A percentile compares a stretch with the other conserved stretches of the same genome.
Conservation (phyloP, 345 rosid genomes). For the Punica granatum region DNA sequence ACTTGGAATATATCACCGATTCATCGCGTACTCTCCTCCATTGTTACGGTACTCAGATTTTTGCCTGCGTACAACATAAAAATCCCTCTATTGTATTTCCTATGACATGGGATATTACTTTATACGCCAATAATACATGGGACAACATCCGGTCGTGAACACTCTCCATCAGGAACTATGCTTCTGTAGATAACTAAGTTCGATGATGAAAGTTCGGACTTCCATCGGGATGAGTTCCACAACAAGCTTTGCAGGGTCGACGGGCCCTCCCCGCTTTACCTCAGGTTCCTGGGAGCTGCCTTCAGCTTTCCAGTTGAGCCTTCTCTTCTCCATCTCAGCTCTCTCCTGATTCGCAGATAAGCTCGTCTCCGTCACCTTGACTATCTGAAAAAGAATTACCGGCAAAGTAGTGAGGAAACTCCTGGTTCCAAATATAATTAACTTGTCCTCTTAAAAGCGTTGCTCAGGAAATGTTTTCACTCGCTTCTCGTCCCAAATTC, state of each 20-base stretch:
- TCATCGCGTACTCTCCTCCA: no score
- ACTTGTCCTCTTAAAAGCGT: not conserved
- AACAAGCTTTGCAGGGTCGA: conserved; percentile 51
- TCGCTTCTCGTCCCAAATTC: not conserved
- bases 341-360: conserved; percentile 88
- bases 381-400: conserved; percentile 35
- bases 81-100: no score
- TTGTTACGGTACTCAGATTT: no score
- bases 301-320: conserved; percentile 68
- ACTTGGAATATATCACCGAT: no score
- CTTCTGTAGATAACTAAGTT: conserved; percentile 20
- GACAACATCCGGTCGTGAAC: not conserved
- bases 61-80: no score
- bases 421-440: no score
- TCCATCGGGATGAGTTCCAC: conserved; percentile 88
- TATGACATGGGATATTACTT: not conserved
- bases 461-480: not conserved
- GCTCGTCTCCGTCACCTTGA: conserved; percentile 56
- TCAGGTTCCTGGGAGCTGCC: conserved; percentile 29
- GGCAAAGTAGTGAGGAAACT: no score
- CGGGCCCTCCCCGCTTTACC: conserved; percentile 51
- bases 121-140: not conserved
- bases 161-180: conserved; percentile 11
- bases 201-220: conserved; percentile 57
- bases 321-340: conserved; percentile 65